Evolutionary conservation across 305 asterid species (phyloP), one percentile per base, ranked within the genome.

Genomic region (Ajuga reptans): DNA sequence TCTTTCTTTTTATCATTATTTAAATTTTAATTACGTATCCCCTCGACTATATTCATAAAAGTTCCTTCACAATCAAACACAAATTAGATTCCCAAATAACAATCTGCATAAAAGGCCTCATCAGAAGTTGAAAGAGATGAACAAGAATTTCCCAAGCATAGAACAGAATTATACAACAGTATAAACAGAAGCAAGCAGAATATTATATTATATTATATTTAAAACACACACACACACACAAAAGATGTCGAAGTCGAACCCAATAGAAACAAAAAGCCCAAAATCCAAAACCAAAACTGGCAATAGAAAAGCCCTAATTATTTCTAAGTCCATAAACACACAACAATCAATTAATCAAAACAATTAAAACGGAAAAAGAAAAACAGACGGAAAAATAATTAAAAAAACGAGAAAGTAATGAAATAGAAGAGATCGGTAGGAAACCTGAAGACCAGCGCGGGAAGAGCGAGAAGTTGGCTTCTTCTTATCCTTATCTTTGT

Each of bases 391-490:
- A 21, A 21, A 21, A 21, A 21, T 21, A 21, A 21, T 21, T 15
- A 36, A 6, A 29, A 29, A 16, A 4, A 21, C 45, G 6, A 21
- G 3, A 10, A 18, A 12, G 42, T 16, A 3, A 5, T 21, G 59
- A 52, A 63, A 71, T 24, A 34, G 59, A 64, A 47, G 53, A 33
- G 67, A 73, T 69, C 63, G 63, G 53, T 3, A 15, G 14, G 67
- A 45, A 75, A 85, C 96, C 91, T 86, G 92, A 72, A 87, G 95
- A 14, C 96, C 96, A 41, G 91, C 95, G 18, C 95, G 89, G 71
- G 95, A 86, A 69, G 95, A 89, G 61, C 96, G 92, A 72, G 95
- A 87, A 29, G 74, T 84, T 31, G 95, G 92, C 42, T 79, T 87
- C 86, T 87, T 89, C 86, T 87, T 89, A 85, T 89, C 94, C 80